phyloP scores from a whole-genome alignment of 192 early-diverging fungal species.

The Umbelopsis sp. region DNA sequence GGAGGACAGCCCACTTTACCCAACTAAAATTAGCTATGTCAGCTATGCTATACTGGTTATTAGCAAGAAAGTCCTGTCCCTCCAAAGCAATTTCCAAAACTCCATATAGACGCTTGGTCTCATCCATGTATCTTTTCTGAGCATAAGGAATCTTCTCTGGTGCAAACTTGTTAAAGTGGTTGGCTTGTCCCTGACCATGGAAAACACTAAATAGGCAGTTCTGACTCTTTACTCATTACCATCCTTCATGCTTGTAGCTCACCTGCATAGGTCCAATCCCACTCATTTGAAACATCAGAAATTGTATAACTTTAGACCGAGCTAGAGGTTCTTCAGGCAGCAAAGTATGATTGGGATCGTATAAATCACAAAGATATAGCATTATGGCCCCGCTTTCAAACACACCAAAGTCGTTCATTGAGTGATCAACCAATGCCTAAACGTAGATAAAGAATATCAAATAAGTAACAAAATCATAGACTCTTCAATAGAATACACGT shows the following conservation, averaged over 20 bases:
- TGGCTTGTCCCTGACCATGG: constrained; percentile 40
- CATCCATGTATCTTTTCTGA: constrained; percentile 57
- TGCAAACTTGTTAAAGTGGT: constrained; percentile 51
- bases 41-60: constrained; percentile 47
- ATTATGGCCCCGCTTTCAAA: constrained; percentile 65
- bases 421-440: constrained; percentile 53
- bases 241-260: background rate
- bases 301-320: constrained; percentile 51
- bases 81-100: constrained; percentile 39
- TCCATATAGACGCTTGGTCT: constrained; percentile 50
- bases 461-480: background rate
- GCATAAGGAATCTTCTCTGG: constrained; percentile 57
- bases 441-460: constrained; percentile 27
- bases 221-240: background rate
- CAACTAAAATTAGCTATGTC: constrained; percentile 56
- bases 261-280: constrained; percentile 50
- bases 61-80: constrained; percentile 39
- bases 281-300: constrained; percentile 56
- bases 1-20: constrained; percentile 21
- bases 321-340: constrained; percentile 46
- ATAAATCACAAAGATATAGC: constrained; percentile 56
- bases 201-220: no score
- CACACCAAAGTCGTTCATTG: constrained; percentile 50
- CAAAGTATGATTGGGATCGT: constrained; percentile 51
- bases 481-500: background rate